Conservation (phyloP, 2,329 filamentous ascomycete genomes). For the Tetracladium maxilliforme region DNA sequence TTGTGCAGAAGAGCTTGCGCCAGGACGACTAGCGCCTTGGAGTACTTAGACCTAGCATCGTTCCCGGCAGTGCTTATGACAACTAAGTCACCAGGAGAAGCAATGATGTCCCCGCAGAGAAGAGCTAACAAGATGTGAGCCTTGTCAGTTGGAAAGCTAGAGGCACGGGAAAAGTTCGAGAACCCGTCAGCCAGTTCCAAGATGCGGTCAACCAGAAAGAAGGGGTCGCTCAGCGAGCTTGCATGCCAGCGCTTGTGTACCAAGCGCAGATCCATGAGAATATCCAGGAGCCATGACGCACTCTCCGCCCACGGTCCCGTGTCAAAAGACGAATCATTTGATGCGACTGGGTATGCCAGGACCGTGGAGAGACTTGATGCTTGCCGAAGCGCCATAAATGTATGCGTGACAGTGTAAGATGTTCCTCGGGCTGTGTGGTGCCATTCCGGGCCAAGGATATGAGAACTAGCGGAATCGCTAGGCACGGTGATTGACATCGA, state of each 20-base stretch:
- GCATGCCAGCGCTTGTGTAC: slow-evolving; percentile 6
- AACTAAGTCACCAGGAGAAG: slow-evolving; percentile 1
- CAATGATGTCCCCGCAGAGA: too few relatives aligned
- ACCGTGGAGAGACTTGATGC: too few relatives aligned
- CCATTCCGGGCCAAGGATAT: too few relatives aligned
- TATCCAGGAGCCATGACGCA: background rate
- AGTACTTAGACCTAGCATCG: slow-evolving; percentile 1
- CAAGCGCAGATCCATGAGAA: slow-evolving; percentile 3
- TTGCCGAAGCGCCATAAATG: too few relatives aligned
- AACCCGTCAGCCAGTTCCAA: slow-evolving; percentile 10
- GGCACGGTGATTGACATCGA: too few relatives aligned
- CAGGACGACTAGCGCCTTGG: too few relatives aligned
- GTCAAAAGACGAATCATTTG: too few relatives aligned
- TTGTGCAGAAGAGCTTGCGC: too few relatives aligned
- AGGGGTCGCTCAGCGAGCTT: slow-evolving; percentile 8
- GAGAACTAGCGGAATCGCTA: too few relatives aligned
- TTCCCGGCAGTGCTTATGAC: slow-evolving; percentile 6
- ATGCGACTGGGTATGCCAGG: too few relatives aligned
- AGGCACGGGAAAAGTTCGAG: slow-evolving; percentile 8
- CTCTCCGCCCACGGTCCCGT: background rate
- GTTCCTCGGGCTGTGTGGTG: too few relatives aligned
- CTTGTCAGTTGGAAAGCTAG: slow-evolving; percentile 7
- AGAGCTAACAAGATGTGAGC: slow-evolving; percentile 10
- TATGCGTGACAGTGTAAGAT: too few relatives aligned
- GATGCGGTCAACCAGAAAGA: slow-evolving; percentile 12